Percentiles rank a stretch among this genome's conserved stretches.
Conservation (phyloP, 768 basidiomycete species). For the Strobilomyces echinocephalus region DNA sequence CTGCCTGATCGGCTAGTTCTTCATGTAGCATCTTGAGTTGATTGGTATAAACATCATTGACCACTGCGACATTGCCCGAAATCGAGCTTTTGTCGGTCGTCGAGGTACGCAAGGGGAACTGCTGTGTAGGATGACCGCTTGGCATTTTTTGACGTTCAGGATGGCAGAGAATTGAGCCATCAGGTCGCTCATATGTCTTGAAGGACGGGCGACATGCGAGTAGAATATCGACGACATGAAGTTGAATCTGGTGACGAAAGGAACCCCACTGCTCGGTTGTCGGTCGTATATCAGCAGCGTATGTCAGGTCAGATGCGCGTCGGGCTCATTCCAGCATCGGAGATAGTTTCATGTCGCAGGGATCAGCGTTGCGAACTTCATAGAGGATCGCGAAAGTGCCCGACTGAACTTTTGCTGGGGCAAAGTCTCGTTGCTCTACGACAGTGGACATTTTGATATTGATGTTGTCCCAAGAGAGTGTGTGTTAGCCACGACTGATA, state of each 20-base stretch:
- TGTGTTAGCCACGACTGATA: too few relatives aligned
- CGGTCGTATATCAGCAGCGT: background rate
- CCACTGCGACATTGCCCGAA: background rate
- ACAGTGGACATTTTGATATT: too few relatives aligned
- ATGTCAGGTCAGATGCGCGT: background rate
- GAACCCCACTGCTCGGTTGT: background rate
- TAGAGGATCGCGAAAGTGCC: too few relatives aligned
- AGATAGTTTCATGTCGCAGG: too few relatives aligned
- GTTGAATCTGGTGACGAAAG: background rate
- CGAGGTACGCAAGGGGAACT: background rate
- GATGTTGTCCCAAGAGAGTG: too few relatives aligned
- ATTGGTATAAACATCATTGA: constrained; percentile 1
- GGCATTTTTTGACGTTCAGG: background rate
- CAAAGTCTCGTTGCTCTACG: too few relatives aligned
- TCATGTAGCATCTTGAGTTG: background rate
- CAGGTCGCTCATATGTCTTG: background rate
- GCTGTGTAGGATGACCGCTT: background rate
- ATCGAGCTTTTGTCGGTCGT: background rate
- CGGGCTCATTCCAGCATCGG: too few relatives aligned
- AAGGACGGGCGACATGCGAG: background rate
- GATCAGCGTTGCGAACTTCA: too few relatives aligned
- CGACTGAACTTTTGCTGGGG: too few relatives aligned
- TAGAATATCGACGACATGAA: background rate
- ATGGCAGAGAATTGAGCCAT: background rate
- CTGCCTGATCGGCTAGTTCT: background rate